Percentiles rank a stretch among this genome's conserved stretches.
Evolutionary conservation across 1,284 basidiomycete genomes (phyloP).

Genomic region (Trichosporon coremiiforme): DNA sequence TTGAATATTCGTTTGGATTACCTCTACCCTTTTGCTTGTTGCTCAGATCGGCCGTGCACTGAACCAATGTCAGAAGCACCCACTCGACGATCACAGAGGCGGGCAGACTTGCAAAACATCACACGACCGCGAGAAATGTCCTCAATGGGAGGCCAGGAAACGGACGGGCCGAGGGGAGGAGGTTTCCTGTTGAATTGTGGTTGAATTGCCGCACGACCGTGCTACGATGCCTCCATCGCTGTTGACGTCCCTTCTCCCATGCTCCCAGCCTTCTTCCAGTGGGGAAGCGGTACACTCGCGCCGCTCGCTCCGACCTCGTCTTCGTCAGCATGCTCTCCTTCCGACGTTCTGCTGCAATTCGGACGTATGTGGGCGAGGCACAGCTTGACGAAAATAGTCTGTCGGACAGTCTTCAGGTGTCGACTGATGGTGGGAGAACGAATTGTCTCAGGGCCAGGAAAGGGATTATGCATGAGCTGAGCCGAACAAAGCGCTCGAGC

Average conservation of each 20-base stretch:
- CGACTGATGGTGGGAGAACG: background rate
- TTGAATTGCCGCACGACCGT: slow-evolving; percentile 1
- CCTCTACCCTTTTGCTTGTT: too few relatives aligned
- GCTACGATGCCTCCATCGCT: background rate
- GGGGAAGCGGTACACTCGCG: too few relatives aligned
- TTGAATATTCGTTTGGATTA: background rate
- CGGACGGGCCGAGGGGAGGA: background rate
- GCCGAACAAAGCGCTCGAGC: background rate
- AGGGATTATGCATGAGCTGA: background rate
- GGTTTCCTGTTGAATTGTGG: background rate
- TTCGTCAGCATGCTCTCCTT: background rate
- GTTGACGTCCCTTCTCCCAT: too few relatives aligned
- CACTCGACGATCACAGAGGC: too few relatives aligned
- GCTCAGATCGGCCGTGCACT: too few relatives aligned
- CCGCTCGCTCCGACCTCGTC: background rate
- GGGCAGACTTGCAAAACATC: too few relatives aligned
- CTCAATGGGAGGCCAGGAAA: too few relatives aligned
- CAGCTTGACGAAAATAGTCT: background rate
- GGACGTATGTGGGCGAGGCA: too few relatives aligned
- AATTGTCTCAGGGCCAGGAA: background rate
- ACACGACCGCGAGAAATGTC: too few relatives aligned
- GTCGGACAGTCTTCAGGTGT: background rate
- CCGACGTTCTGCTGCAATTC: background rate
- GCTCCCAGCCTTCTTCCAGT: background rate
- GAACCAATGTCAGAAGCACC: too few relatives aligned